Conservation (phyloP, 768 basidiomycete genomes). For the Auricularia sp. region DNA sequence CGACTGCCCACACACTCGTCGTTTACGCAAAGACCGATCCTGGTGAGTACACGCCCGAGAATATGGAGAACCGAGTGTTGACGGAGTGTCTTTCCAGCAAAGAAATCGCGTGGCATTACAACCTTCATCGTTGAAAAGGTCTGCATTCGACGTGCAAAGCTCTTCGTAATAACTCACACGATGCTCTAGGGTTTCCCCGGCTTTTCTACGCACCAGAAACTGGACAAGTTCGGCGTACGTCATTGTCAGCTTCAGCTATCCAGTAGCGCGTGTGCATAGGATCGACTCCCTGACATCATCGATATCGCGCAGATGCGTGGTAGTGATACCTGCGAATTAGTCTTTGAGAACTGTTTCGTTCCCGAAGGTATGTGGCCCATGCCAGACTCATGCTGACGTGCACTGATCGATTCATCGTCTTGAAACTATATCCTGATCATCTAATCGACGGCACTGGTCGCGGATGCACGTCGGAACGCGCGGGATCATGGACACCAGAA, state of each 20-base stretch:
- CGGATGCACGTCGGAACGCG: neutral
- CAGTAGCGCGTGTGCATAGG: conserved; percentile 4
- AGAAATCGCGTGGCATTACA: conserved; percentile 81
- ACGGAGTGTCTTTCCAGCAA: conserved; percentile 20
- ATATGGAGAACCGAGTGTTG: too few relatives aligned
- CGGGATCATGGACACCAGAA: conserved; percentile 31
- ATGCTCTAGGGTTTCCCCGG: conserved; percentile 30
- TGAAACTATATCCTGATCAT: too few relatives aligned
- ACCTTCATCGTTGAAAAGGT: conserved; percentile 82
- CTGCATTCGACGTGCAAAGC: conserved; percentile 30
- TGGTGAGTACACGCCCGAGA: too few relatives aligned
- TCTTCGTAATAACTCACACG: neutral
- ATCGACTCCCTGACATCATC: neutral
- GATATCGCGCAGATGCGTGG: conserved; percentile 64
- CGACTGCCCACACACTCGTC: conserved; percentile 79
- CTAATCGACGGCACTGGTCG: conserved; percentile 2
- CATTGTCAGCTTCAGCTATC: too few relatives aligned
- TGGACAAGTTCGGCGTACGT: conserved; percentile 77
- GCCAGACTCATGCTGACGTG: conserved; percentile 7
- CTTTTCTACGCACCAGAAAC: conserved; percentile 81
- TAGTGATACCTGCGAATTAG: conserved; percentile 86
- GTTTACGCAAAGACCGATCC: conserved; percentile 88
- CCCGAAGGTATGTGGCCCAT: conserved; percentile 54
- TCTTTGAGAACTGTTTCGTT: conserved; percentile 85
- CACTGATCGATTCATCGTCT: neutral